These are phyloP conservation scores for Laetiporus sulphureus DNA, from an alignment of 1,284 basidiomycete genomes.

Conservation along the genomic window DNA sequence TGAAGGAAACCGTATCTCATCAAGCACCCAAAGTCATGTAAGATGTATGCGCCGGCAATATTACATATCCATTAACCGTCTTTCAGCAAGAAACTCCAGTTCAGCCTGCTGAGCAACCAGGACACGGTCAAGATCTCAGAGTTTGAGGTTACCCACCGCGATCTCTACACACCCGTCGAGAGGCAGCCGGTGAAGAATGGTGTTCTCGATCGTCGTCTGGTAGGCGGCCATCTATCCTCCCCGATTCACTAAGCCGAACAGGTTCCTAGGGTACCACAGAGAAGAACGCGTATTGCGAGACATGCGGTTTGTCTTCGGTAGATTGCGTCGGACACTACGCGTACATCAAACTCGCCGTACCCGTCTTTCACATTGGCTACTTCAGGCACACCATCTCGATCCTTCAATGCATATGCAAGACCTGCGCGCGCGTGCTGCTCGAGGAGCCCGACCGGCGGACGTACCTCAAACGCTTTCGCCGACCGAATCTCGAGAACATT, in stretches of 20 bases:
- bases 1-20: constrained; percentile 87
- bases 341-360: constrained; percentile 93
- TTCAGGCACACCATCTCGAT: constrained; percentile 95
- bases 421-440: constrained; percentile 91
- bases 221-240: constrained; percentile 27
- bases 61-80: neutral
- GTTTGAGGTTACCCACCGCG: constrained; percentile 89
- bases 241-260: constrained; percentile 3
- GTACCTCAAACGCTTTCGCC: constrained; percentile 86
- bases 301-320: constrained; percentile 87
- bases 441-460: constrained; percentile 82
- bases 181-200: constrained; percentile 86
- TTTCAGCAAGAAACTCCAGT: constrained; percentile 86
- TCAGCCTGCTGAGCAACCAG: constrained; percentile 86
- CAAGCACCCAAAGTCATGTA: constrained; percentile 92
- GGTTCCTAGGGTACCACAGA: constrained; percentile 85
- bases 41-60: constrained; percentile 22
- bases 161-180: constrained; percentile 80
- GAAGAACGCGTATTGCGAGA: constrained; percentile 90
- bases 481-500: constrained; percentile 89
- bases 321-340: constrained; percentile 99
- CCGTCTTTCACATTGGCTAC: constrained; percentile 97
- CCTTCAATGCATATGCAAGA: constrained; percentile 97
- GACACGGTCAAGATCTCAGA: constrained; percentile 93
- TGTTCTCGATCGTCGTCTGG: constrained; percentile 84